Evolutionary conservation across 805 yeast species (phyloP).

Genomic region (Kluyveromyces nonfermentans): DNA sequence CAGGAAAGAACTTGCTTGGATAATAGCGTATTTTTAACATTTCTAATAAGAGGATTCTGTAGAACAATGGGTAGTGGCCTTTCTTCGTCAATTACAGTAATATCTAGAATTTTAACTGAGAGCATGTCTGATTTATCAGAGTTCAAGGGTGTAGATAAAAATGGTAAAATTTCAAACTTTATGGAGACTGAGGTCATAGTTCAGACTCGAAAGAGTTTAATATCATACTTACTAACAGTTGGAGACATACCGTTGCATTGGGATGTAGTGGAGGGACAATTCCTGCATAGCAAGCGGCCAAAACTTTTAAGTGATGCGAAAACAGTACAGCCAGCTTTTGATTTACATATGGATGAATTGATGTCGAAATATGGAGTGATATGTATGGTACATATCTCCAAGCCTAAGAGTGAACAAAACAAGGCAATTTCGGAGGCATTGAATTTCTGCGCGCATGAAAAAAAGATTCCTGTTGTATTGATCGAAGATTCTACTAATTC

Average conservation of each 20-base stretch:
- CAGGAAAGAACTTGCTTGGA: conserved; percentile 54
- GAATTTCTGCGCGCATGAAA: conserved; percentile 38
- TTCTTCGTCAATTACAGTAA: conserved; percentile 47
- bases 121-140: conserved; percentile 82
- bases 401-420: conserved; percentile 58
- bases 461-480: conserved; percentile 29
- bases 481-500: conserved; percentile 31
- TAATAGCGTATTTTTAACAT: conserved; percentile 60
- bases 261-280: conserved; percentile 67
- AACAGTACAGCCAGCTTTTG: conserved; percentile 81
- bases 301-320: conserved; percentile 69
- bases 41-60: conserved; percentile 88
- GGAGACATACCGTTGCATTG: conserved; percentile 93
- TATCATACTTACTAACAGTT: conserved; percentile 73
- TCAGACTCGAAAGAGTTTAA: conserved; percentile 39
- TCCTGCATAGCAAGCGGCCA: conserved; percentile 72
- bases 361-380: conserved; percentile 74
- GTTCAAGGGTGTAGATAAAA: conserved; percentile 82
- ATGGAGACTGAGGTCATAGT: conserved; percentile 82
- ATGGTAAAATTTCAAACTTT: conserved; percentile 85
- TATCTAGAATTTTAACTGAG: conserved; percentile 85
- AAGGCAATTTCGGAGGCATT: conserved; percentile 56
- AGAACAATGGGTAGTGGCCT: conserved; percentile 39
- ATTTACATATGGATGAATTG: conserved; percentile 66
- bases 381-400: conserved; percentile 67